These are phyloP conservation scores for Aspergillus cejpii DNA, from an alignment of 2,329 filamentous ascomycete species.

Conservation along the genomic window DNA sequence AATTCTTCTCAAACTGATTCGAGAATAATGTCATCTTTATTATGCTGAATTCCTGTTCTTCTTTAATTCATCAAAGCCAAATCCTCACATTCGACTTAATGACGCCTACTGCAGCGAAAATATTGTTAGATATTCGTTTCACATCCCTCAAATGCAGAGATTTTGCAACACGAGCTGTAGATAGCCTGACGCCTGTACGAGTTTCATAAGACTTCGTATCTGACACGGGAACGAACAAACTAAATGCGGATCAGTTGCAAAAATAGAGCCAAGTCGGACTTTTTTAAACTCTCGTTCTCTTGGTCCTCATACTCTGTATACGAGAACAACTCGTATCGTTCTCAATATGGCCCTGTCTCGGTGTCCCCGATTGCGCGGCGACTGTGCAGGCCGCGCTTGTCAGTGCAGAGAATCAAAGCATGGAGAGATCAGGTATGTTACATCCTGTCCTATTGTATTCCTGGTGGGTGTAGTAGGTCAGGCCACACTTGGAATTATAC, in stretches of 20 bases:
- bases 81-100: too few relatives aligned
- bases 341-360: constrained; percentile 35
- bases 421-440: constrained; percentile 42
- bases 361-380: constrained; percentile 47
- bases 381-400: constrained; percentile 50
- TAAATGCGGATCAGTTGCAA: not conserved
- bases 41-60: too few relatives aligned
- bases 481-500: too few relatives aligned
- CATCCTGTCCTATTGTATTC: too few relatives aligned
- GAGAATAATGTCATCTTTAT: too few relatives aligned
- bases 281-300: not conserved
- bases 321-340: not conserved
- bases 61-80: not conserved
- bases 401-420: constrained; percentile 49
- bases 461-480: too few relatives aligned
- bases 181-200: too few relatives aligned
- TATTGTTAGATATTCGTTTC: too few relatives aligned
- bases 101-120: too few relatives aligned
- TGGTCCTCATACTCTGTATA: not conserved
- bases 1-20: too few relatives aligned
- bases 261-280: not conserved
- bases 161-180: too few relatives aligned
- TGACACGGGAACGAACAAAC: not conserved
- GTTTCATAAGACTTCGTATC: not conserved
- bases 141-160: too few relatives aligned